Percentiles rank a stretch among this genome's conserved stretches.
Evolutionary conservation across 805 yeast species (phyloP).

Genomic region (Starmera dryadoides): DNA sequence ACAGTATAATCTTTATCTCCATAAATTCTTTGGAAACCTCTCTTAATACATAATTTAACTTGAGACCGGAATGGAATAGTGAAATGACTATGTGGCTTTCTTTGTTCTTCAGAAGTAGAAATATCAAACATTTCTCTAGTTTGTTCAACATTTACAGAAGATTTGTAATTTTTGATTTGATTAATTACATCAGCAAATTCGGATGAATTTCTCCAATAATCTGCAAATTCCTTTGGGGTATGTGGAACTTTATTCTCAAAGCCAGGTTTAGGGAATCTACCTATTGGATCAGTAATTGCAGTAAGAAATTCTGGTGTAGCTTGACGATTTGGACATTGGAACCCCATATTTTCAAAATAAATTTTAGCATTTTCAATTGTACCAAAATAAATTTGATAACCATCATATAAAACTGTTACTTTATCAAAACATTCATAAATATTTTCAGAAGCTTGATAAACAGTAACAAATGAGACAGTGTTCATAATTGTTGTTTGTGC

Average conservation of each 20-base stretch:
- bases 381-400: constrained; percentile 63
- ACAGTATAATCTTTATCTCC: constrained; percentile 51
- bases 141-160: constrained; percentile 18
- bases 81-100: constrained; percentile 19
- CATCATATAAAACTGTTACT: constrained; percentile 51
- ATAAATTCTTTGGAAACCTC: constrained; percentile 47
- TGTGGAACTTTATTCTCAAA: constrained; percentile 47
- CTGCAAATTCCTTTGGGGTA: constrained; percentile 55
- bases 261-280: constrained; percentile 43
- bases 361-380: constrained; percentile 42
- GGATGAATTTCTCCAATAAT: constrained; percentile 47
- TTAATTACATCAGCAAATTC: constrained; percentile 31
- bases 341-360: constrained; percentile 62
- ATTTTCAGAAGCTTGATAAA: constrained; percentile 63
- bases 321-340: constrained; percentile 53
- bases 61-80: constrained; percentile 33
- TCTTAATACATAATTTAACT: constrained; percentile 35
- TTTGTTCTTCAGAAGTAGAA: constrained; percentile 23
- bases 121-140: constrained; percentile 26
- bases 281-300: constrained; percentile 61
- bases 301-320: constrained; percentile 68
- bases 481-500: constrained; percentile 47
- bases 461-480: constrained; percentile 57
- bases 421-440: constrained; percentile 59
- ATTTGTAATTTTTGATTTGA: constrained; percentile 39